phyloP scores from a whole-genome alignment of 2,329 filamentous ascomycete genomes.

The Alternaria brassicicola region DNA sequence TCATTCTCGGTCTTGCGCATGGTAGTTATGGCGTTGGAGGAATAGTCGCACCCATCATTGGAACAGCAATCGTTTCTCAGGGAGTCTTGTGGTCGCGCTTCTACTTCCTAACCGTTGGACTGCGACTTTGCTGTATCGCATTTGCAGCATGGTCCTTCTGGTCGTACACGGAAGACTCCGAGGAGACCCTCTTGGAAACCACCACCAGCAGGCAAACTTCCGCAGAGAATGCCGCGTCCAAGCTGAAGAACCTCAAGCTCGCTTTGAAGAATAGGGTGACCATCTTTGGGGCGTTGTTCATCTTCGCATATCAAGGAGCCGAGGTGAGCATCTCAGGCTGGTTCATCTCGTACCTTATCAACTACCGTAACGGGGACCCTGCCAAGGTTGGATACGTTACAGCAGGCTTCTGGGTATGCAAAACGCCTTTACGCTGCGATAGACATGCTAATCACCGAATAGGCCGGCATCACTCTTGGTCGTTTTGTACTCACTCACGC shows the following conservation, averaged over 20 bases:
- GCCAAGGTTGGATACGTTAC: slow-evolving; percentile 79
- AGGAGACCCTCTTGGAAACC: slow-evolving; percentile 53
- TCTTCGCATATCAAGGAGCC: slow-evolving; percentile 84
- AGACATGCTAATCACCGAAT: slow-evolving; percentile 37
- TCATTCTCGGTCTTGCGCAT: slow-evolving; percentile 66
- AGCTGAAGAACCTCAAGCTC: slow-evolving; percentile 57
- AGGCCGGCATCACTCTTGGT: slow-evolving; percentile 77
- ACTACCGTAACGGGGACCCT: slow-evolving; percentile 71
- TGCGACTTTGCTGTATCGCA: slow-evolving; percentile 63
- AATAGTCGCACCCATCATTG: slow-evolving; percentile 71
- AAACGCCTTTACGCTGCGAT: neutral
- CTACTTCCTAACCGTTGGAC: slow-evolving; percentile 69
- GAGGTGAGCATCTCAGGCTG: slow-evolving; percentile 85
- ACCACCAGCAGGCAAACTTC: slow-evolving; percentile 51
- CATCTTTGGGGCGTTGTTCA: slow-evolving; percentile 77
- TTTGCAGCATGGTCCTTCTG: slow-evolving; percentile 72
- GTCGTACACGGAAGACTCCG: slow-evolving; percentile 68
- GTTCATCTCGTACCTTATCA: slow-evolving; percentile 85
- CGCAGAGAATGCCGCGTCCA: slow-evolving; percentile 48
- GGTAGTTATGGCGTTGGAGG: slow-evolving; percentile 63
- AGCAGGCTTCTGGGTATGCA: slow-evolving; percentile 66
- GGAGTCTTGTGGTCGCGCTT: slow-evolving; percentile 71
- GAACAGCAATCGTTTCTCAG: slow-evolving; percentile 71
- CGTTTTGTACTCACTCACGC: slow-evolving; percentile 73
- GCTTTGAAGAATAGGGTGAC: slow-evolving; percentile 64